Conservation (phyloP, 345 rosid species). For the Chamaenerion angustifolium region DNA sequence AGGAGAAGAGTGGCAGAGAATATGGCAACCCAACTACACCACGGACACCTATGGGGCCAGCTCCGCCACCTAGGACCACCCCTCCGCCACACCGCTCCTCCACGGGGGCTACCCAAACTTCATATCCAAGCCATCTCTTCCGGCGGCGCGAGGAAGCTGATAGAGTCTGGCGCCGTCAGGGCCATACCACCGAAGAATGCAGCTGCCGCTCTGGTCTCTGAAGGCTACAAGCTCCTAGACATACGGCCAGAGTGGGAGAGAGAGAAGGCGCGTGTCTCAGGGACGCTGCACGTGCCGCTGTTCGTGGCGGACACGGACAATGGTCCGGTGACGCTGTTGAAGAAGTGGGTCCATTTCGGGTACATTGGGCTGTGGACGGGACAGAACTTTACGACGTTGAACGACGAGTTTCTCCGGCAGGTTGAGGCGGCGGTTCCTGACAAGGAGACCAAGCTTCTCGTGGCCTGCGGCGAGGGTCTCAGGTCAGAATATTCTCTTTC, state of each 20-base stretch:
- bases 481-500: constrained; percentile 33
- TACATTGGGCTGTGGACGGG: constrained; percentile 94
- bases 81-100: too few species aligned
- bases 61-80: too few species aligned
- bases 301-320: constrained; percentile 58
- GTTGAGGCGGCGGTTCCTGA: constrained; percentile 46
- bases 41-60: too few species aligned
- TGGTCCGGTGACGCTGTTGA: constrained; percentile 55
- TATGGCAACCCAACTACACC: too few species aligned
- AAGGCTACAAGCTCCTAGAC: constrained; percentile 49
- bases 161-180: constrained; percentile 50
- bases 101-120: background rate
- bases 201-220: constrained; percentile 27
- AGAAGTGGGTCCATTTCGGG: constrained; percentile 91
- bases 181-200: constrained; percentile 54
- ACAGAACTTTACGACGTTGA: constrained; percentile 57
- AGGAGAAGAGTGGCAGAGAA: too few species aligned
- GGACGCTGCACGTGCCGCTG: constrained; percentile 68
- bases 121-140: constrained; percentile 14
- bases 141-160: constrained; percentile 28
- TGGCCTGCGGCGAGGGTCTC: constrained; percentile 92
- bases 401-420: constrained; percentile 39
- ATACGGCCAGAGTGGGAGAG: constrained; percentile 79
- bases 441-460: constrained; percentile 50
- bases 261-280: constrained; percentile 59